Percentiles rank a stretch among this genome's conserved stretches.
Evolutionary conservation across 257 asterid genomes (phyloP).

Genomic region (Salvia miltiorrhiza): DNA sequence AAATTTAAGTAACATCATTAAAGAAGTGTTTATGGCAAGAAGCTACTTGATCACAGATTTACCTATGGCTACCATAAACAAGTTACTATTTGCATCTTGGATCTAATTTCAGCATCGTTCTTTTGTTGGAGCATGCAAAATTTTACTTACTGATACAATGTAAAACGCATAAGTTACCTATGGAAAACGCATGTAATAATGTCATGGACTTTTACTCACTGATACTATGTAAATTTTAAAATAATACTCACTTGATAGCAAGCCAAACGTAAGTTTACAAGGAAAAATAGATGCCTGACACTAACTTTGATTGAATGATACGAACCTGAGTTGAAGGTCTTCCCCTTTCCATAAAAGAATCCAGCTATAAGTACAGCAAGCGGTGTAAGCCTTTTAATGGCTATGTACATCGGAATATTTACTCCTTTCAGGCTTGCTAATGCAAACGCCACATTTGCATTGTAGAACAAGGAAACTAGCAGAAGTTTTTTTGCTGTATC

Average conservation of each 20-base stretch:
- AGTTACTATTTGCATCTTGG: neutral
- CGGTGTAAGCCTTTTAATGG: slow-evolving; percentile 97
- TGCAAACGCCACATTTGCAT: slow-evolving; percentile 97
- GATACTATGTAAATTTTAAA: neutral
- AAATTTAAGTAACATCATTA: neutral
- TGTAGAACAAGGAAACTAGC: slow-evolving; percentile 88
- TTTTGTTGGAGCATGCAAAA: neutral
- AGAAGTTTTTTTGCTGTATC: slow-evolving; percentile 79
- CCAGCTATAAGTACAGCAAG: slow-evolving; percentile 94
- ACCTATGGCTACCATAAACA: neutral
- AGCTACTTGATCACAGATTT: neutral
- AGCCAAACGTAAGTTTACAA: neutral
- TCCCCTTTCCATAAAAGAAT: slow-evolving; percentile 79
- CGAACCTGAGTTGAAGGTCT: slow-evolving; percentile 86
- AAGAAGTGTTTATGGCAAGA: neutral
- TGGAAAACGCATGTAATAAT: neutral
- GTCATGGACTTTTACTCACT: neutral
- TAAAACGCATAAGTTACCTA: too few relatives aligned
- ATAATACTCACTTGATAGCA: neutral
- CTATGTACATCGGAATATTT: slow-evolving; percentile 98
- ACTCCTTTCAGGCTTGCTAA: slow-evolving; percentile 97
- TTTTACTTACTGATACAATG: neutral
- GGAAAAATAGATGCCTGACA: neutral
- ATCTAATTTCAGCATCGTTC: neutral
- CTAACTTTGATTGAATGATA: neutral